Evolutionary conservation across 495 filamentous ascomycete species (phyloP), one percentile per base, ranked within the genome.

Genomic region (Evernia prunastri): DNA sequence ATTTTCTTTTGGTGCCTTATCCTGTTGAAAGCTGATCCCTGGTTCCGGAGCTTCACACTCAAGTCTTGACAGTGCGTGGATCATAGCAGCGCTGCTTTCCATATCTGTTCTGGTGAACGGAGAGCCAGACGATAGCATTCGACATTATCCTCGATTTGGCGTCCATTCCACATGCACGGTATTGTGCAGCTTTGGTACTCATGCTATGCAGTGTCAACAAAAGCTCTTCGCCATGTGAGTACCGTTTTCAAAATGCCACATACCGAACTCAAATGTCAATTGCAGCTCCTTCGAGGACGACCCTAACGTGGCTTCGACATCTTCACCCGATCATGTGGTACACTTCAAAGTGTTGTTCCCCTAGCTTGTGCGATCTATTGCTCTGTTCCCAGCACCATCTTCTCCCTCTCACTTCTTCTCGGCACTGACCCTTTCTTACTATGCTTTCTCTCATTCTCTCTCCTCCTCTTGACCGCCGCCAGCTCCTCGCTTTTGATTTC

Each of bases 401-500:
- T 96, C 79, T 97, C 93, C 72, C 95, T 87, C 81, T 96, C 92
- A 69, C 82, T 84, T 75, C 81, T 82, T 73, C 92, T 84, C 74
- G 85, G 83, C 69, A 89, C 80, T 67, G 85, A 79, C 29, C 72
- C 75, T 81, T 93, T 94, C 79, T 84, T 89, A 45, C 83, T 87
- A 76, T 97, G 92, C 76, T 88, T 94, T 71, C 95, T 81, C 78
- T 94, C 87, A 74, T 97, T 99, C 78, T 99, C 95, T 71, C 91
- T 87, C 71, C 84, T 88, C 74, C 91, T 81, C 84, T 94, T 96
- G 66, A 97, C 88, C 39, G 89, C 83, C 71, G 80, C 81, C 63
- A 97, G 76, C 78, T 97, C 95, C 70, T 95, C 91, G 63, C 78
- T 79, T 84, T 99, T 99, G 73, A 99, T 99, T 77, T 96, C 93